phyloP scores from a whole-genome alignment of 2,329 filamentous ascomycete species.

The Penicillium fuscoglaucum region DNA sequence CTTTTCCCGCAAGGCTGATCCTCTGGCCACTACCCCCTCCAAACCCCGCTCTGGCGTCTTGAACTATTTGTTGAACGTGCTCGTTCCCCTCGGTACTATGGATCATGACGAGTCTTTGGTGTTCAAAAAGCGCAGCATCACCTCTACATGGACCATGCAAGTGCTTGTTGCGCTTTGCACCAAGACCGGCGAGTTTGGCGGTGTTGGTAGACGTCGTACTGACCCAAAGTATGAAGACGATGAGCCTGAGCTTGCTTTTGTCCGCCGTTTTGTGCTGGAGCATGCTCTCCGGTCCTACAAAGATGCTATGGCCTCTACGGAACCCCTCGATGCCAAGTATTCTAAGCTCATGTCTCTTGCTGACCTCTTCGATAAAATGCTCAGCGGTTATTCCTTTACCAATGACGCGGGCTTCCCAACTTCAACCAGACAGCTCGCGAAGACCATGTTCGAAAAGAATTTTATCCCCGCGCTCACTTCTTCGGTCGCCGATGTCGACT shows the following conservation, averaged over 20 bases:
- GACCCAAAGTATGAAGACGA: constrained; percentile 41
- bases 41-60: constrained; percentile 90
- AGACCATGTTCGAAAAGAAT: constrained; percentile 98
- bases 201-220: constrained; percentile 57
- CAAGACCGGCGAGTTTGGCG: constrained; percentile 77
- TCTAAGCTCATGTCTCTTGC: constrained; percentile 81
- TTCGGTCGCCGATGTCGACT: constrained; percentile 91
- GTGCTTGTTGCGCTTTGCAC: constrained; percentile 83
- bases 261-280: constrained; percentile 92
- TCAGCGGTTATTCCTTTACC: constrained; percentile 72
- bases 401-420: constrained; percentile 47
- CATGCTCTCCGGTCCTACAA: constrained; percentile 90
- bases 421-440: constrained; percentile 81
- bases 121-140: constrained; percentile 82
- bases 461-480: constrained; percentile 85
- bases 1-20: constrained; percentile 87
- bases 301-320: constrained; percentile 75
- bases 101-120: constrained; percentile 71
- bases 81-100: constrained; percentile 66
- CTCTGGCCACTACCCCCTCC: constrained; percentile 81
- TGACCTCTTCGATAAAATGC: constrained; percentile 90
- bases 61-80: constrained; percentile 85
- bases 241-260: constrained; percentile 68
- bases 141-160: constrained; percentile 80
- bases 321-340: constrained; percentile 82